Percentiles rank a stretch among this genome's conserved stretches.
phyloP scores from a whole-genome alignment of 2,329 filamentous ascomycete genomes.

The Aspergillus texensis region DNA sequence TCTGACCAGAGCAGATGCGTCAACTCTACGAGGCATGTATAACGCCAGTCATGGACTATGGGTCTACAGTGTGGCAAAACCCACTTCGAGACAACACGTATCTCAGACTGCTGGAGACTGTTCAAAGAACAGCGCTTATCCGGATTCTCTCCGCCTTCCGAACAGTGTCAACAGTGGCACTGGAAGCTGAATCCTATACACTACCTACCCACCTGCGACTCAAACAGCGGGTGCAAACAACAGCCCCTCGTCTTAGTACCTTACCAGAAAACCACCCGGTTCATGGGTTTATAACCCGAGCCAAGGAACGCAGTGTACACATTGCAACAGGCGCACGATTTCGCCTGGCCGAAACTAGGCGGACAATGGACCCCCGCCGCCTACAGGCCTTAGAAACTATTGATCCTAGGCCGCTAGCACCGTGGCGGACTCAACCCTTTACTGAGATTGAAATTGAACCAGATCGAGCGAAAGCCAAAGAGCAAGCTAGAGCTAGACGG shows the following conservation, averaged over 20 bases:
- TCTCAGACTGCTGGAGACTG: conserved; percentile 15
- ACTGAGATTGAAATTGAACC: conserved; percentile 26
- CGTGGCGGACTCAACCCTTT: conserved; percentile 25
- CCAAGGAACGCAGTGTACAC: conserved; percentile 7
- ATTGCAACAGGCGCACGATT: conserved; percentile 18
- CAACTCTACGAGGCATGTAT: conserved; percentile 29
- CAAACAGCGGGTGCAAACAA: too few relatives aligned
- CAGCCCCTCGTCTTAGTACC: conserved; percentile 10
- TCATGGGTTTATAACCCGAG: conserved; percentile 11
- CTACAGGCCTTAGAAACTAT: conserved; percentile 25
- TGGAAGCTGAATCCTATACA: conserved; percentile 23
- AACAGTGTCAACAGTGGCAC: conserved; percentile 16
- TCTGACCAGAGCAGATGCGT: conserved; percentile 23
- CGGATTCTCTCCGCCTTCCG: conserved; percentile 23
- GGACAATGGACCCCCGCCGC: conserved; percentile 8
- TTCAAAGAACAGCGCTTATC: conserved; percentile 22
- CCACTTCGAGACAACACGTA: conserved; percentile 22
- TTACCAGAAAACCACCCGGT: conserved; percentile 18
- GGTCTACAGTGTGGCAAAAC: conserved; percentile 26
- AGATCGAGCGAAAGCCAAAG: conserved; percentile 24
- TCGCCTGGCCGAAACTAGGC: conserved; percentile 21
- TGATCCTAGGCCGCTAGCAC: conserved; percentile 21
- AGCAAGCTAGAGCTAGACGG: conserved; percentile 15
- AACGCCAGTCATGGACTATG: conserved; percentile 23
- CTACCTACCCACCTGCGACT: conserved; percentile 13